These are phyloP conservation scores for Daldinia childiae DNA, from an alignment of 495 filamentous ascomycete species.

Conservation along the genomic window DNA sequence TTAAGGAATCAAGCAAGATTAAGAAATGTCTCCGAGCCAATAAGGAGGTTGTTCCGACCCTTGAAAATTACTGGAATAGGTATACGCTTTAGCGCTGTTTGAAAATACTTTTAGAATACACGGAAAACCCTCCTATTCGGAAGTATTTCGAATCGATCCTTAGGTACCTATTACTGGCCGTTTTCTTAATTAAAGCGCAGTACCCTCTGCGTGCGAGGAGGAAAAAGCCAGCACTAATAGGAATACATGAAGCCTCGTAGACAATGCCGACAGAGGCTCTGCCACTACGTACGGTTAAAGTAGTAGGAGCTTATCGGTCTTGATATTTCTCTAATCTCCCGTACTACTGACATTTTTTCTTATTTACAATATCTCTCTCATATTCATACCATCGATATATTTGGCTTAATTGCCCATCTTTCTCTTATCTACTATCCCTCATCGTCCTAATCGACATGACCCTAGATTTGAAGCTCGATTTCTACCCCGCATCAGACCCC, in stretches of 20 bases:
- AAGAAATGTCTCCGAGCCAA: too few relatives aligned
- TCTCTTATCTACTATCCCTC: neutral
- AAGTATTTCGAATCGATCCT: too few relatives aligned
- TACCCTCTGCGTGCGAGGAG: too few relatives aligned
- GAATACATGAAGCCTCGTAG: neutral
- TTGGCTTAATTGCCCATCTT: neutral
- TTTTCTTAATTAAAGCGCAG: too few relatives aligned
- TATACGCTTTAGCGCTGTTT: too few relatives aligned
- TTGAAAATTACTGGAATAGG: too few relatives aligned
- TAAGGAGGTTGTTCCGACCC: too few relatives aligned
- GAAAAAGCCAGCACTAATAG: too few relatives aligned
- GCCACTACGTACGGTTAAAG: neutral
- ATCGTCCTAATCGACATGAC: neutral
- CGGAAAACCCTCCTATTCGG: too few relatives aligned
- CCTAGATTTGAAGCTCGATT: conserved; percentile 11
- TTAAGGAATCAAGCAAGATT: too few relatives aligned
- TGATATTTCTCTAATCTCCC: neutral
- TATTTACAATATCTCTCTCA: neutral
- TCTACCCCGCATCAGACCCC: conserved; percentile 21
- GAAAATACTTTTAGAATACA: too few relatives aligned
- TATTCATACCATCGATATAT: neutral
- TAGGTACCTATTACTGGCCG: too few relatives aligned
- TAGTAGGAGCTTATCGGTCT: neutral
- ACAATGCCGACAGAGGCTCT: neutral
- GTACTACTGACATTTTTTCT: neutral